A percentile compares a stretch with the other conserved stretches of the same genome.
Evolutionary conservation across 495 filamentous ascomycete species (phyloP).

Genomic region (Lentithecium fluviatile): DNA sequence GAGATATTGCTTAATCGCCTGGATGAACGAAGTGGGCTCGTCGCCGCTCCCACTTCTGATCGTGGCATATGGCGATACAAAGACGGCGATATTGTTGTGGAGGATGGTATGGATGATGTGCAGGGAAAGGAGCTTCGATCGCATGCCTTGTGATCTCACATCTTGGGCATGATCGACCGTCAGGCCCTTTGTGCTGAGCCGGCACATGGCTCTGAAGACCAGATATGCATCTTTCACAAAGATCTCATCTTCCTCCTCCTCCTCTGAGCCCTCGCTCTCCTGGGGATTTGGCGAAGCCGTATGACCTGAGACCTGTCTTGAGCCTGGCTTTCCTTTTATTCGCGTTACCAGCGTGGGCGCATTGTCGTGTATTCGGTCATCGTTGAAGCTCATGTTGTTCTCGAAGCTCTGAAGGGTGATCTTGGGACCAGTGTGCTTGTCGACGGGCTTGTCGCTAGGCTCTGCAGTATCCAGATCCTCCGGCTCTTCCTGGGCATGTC

Average conservation of each 20-base stretch:
- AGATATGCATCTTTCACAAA: constrained; percentile 96
- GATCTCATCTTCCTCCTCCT: constrained; percentile 94
- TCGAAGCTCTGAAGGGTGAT: constrained; percentile 96
- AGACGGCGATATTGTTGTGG: constrained; percentile 83
- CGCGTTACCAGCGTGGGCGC: constrained; percentile 90
- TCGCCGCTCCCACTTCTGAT: constrained; percentile 81
- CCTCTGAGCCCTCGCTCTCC: constrained; percentile 56
- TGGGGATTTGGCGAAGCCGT: constrained; percentile 43
- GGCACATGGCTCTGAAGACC: constrained; percentile 96
- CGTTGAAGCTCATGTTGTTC: constrained; percentile 88
- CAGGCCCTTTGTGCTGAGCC: constrained; percentile 87
- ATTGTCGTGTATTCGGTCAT: constrained; percentile 83
- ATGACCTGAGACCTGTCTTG: constrained; percentile 54
- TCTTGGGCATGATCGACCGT: constrained; percentile 89
- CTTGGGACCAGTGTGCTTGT: constrained; percentile 67
- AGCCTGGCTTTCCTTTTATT: constrained; percentile 58
- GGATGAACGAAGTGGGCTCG: constrained; percentile 86
- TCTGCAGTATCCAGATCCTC: constrained; percentile 47
- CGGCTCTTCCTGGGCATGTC: constrained; percentile 26
- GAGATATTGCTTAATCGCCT: constrained; percentile 93
- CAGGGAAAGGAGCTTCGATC: constrained; percentile 91
- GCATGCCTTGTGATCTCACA: constrained; percentile 89
- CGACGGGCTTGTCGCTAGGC: constrained; percentile 55
- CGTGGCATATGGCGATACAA: constrained; percentile 83
- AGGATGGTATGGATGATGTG: constrained; percentile 92